These are phyloP conservation scores for Epichloe hybrida DNA, from an alignment of 2,329 filamentous ascomycete genomes.

Conservation along the genomic window DNA sequence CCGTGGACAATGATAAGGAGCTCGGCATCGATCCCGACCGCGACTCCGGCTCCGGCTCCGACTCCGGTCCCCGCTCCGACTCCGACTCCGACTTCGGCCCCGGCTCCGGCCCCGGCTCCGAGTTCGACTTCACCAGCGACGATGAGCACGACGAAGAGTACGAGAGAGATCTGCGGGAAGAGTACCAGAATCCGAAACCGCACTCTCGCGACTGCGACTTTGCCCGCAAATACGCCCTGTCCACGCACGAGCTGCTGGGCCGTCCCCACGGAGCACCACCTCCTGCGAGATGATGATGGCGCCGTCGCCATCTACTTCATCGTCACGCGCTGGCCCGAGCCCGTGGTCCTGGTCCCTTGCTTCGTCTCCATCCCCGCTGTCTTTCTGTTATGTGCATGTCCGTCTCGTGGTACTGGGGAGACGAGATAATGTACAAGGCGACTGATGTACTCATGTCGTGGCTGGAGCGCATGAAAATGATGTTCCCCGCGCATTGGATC, in stretches of 20 bases:
- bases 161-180: constrained; percentile 6
- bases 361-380: constrained; percentile 18
- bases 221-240: constrained; percentile 14
- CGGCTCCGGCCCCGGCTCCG: background rate
- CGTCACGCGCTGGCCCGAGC: too few relatives aligned
- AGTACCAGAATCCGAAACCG: constrained; percentile 10
- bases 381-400: background rate
- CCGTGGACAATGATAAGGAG: background rate
- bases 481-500: background rate
- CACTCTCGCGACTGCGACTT: constrained; percentile 13
- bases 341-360: too few relatives aligned
- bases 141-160: background rate
- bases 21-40: background rate
- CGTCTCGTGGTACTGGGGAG: background rate
- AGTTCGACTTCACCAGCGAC: background rate
- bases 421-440: background rate
- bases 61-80: too few relatives aligned
- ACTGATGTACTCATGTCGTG: background rate
- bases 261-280: too few relatives aligned
- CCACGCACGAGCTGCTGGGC: constrained; percentile 6
- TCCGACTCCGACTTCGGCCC: too few relatives aligned
- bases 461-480: background rate
- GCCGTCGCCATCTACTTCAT: too few relatives aligned
- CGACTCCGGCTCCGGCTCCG: too few relatives aligned
- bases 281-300: too few relatives aligned